Base-by-base conservation (phyloP, 805 yeast species). In the Pichia heedii region DNA sequence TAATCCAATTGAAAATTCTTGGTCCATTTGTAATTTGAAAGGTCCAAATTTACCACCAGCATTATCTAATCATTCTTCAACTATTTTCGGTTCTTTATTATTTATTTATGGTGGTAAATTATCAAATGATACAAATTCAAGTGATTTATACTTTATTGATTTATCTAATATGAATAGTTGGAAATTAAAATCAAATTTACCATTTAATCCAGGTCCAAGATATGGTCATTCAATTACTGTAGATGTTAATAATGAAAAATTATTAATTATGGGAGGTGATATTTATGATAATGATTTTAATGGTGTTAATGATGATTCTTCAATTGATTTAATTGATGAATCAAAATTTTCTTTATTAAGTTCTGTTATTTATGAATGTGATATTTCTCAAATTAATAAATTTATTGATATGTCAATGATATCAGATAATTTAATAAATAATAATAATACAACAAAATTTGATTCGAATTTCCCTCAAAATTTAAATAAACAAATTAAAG, bases 221-320 rank as follows among this genome's bases (percentile, higher is more conserved):
- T 84, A 90, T 49, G 97, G 97, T 10, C 98, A 93, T 63, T 78
- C 95, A 8, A 67, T 90, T 64, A 79, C 97, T 1, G 81, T 77
- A 42, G 61, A 84, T 44, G 68, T 81, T 39, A 74, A 70, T 22
- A 76, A 76, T 48, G 77, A 85, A 55, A 84, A 81, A 62, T 56
- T 90, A 30, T 58, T 89, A 12, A 76, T 90, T 15, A 81, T 94
- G 84, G 98, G 98, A 36, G 97, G 98, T 46, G 95, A 87, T 61
- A 74, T 79, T 51, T 74, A 77, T 50, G 90, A 84, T 45, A 77
- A 76, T 43, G 71, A 75, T 53, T 56, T 58, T 37, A 33, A 45
- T 6, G 49, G 50, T 33, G 52, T 57, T 10, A 47, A 53, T 10
- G 58, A 54, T 35, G 58, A 53, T 36, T 45, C 52, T 5, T 38